Evolutionary conservation across 2,329 filamentous ascomycete species (phyloP).

Genomic region (Lasiodiplodia hormozganensis): DNA sequence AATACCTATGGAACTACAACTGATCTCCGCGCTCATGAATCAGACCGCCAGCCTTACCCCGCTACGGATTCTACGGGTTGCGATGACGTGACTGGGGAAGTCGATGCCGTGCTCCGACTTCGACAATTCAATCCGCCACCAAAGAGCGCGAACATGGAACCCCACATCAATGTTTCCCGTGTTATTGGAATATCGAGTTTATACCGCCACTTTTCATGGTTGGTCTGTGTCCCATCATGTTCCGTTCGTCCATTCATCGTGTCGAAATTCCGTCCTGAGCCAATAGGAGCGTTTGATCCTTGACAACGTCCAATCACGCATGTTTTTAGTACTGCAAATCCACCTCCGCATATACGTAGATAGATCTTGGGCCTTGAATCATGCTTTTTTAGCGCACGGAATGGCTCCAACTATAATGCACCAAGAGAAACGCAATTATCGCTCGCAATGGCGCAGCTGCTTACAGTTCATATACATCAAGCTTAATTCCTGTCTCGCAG

Average conservation of each 20-base stretch:
- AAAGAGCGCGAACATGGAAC: not conserved
- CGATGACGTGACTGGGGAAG: slow-evolving; percentile 23
- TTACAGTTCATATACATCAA: not conserved
- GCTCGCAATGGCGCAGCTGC: slow-evolving; percentile 3
- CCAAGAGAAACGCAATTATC: slow-evolving; percentile 12
- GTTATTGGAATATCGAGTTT: not conserved
- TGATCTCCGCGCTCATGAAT: not conserved
- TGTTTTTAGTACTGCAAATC: slow-evolving; percentile 5
- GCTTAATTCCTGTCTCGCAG: not conserved
- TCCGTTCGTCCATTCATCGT: not conserved
- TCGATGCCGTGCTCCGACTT: slow-evolving; percentile 18
- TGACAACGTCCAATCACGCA: not conserved
- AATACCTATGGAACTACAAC: not conserved
- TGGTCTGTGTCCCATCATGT: not conserved
- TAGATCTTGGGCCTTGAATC: not conserved
- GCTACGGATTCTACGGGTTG: not conserved
- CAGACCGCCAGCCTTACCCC: not conserved
- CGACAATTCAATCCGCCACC: slow-evolving; percentile 3
- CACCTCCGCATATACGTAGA: not conserved
- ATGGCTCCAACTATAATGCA: not conserved
- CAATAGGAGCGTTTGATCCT: not conserved
- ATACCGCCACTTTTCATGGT: not conserved
- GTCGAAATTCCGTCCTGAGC: not conserved
- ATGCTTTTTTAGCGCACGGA: slow-evolving; percentile 9
- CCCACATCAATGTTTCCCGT: not conserved